A percentile compares a stretch with the other conserved stretches of the same genome.
phyloP scores from a whole-genome alignment of 257 asterid genomes.

The Rubia yunnanensis region DNA sequence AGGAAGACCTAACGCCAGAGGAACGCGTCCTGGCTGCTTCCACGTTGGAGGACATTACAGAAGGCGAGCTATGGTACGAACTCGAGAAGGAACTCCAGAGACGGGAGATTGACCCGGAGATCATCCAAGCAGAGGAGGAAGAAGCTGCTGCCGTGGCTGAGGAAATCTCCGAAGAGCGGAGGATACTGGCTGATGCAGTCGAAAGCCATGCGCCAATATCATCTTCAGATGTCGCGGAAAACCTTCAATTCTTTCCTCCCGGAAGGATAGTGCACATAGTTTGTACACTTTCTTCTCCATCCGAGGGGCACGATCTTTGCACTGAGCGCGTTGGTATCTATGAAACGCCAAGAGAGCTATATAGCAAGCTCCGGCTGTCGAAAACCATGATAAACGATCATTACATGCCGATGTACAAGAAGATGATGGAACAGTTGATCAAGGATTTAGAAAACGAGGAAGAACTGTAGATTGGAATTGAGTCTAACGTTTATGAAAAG shows the following conservation, averaged over 20 bases:
- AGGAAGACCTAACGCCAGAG: slow-evolving; percentile 36
- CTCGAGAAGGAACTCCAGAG: slow-evolving; percentile 68
- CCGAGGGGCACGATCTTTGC: slow-evolving; percentile 18
- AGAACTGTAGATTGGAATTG: slow-evolving; percentile 21
- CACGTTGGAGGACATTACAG: slow-evolving; percentile 44
- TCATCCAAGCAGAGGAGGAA: slow-evolving; percentile 47
- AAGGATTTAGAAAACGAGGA: slow-evolving; percentile 57
- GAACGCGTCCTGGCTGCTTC: slow-evolving; percentile 36
- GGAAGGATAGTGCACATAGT: slow-evolving; percentile 79
- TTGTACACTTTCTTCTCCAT: slow-evolving; percentile 30
- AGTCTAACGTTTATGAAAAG: background rate
- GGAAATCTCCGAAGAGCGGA: slow-evolving; percentile 75
- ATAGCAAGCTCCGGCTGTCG: slow-evolving; percentile 73
- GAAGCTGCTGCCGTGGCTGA: slow-evolving; percentile 49
- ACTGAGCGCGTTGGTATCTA: slow-evolving; percentile 61
- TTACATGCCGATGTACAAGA: slow-evolving; percentile 93
- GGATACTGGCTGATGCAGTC: slow-evolving; percentile 44
- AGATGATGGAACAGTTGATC: slow-evolving; percentile 80
- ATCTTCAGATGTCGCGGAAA: slow-evolving; percentile 54
- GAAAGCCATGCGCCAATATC: slow-evolving; percentile 58
- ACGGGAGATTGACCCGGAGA: slow-evolving; percentile 36
- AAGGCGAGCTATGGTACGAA: slow-evolving; percentile 83
- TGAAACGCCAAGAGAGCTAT: slow-evolving; percentile 65
- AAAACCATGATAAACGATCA: slow-evolving; percentile 85
- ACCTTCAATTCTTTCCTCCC: slow-evolving; percentile 68